Percentiles rank a stretch among this genome's conserved stretches.
Conservation (phyloP, 2,329 filamentous ascomycete species). For the Cercospora sesami region DNA sequence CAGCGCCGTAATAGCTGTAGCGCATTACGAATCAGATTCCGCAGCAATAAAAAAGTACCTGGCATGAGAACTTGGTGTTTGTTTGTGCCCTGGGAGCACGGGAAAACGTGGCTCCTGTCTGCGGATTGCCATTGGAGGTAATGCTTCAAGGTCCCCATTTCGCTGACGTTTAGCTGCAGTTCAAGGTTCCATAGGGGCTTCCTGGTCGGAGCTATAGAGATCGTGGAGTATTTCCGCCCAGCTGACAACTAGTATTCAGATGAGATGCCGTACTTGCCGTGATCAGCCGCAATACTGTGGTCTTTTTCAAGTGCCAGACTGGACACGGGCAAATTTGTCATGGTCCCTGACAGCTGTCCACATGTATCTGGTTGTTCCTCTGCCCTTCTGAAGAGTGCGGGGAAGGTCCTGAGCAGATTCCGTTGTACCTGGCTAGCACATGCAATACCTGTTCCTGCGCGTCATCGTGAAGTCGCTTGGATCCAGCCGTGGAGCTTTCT, state of each 20-base stretch:
- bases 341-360: slow-evolving; percentile 9
- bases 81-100: neutral
- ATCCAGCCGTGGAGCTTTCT: neutral
- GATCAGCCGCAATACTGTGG: neutral
- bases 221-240: slow-evolving; percentile 3
- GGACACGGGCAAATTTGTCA: neutral
- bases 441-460: slow-evolving; percentile 4
- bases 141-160: slow-evolving; percentile 9
- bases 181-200: slow-evolving; percentile 9
- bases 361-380: slow-evolving; percentile 17
- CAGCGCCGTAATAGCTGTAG: neutral
- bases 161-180: slow-evolving; percentile 23
- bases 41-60: neutral
- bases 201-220: slow-evolving; percentile 1
- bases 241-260: neutral
- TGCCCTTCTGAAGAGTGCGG: slow-evolving; percentile 8
- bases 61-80: neutral
- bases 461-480: slow-evolving; percentile 14
- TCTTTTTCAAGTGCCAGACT: neutral
- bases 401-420: slow-evolving; percentile 13
- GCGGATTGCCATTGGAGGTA: slow-evolving; percentile 16
- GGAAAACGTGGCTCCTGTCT: slow-evolving; percentile 13
- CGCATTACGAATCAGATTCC: slow-evolving; percentile 1
- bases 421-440: slow-evolving; percentile 13
- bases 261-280: neutral